A percentile compares a stretch with the other conserved stretches of the same genome.
Evolutionary conservation across 179 eudicot species (phyloP).

Genomic region (Corrigiola litoralis): DNA sequence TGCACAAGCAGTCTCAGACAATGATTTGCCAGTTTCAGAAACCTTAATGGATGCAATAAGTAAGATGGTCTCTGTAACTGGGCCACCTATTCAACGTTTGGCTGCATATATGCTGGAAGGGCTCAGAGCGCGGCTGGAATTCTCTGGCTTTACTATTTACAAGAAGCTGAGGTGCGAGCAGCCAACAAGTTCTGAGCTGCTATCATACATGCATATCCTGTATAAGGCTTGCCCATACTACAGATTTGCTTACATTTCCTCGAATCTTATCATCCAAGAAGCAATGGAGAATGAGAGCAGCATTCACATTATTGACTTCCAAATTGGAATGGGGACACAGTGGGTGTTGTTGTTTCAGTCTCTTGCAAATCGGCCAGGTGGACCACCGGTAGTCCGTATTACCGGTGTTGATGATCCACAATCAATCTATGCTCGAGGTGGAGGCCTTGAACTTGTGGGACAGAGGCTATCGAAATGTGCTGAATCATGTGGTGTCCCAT

Average conservation of each 20-base stretch:
- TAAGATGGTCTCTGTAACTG: slow-evolving; percentile 62
- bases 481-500: slow-evolving; percentile 42
- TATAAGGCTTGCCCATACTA: slow-evolving; percentile 63
- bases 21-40: slow-evolving; percentile 28
- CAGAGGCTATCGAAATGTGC: slow-evolving; percentile 41
- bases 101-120: slow-evolving; percentile 88
- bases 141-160: slow-evolving; percentile 64
- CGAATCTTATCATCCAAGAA: slow-evolving; percentile 51
- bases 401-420: slow-evolving; percentile 72
- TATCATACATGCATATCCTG: slow-evolving; percentile 65
- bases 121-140: slow-evolving; percentile 55
- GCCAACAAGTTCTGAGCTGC: slow-evolving; percentile 63
- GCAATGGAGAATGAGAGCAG: slow-evolving; percentile 48
- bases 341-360: slow-evolving; percentile 54
- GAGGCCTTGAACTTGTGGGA: slow-evolving; percentile 58
- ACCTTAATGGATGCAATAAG: slow-evolving; percentile 47
- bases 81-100: slow-evolving; percentile 63
- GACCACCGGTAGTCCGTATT: slow-evolving; percentile 57
- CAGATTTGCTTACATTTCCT: slow-evolving; percentile 61
- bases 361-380: slow-evolving; percentile 55
- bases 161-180: slow-evolving; percentile 69
- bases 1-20: slow-evolving; percentile 53
- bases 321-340: slow-evolving; percentile 70
- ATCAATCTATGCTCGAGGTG: slow-evolving; percentile 66
- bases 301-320: slow-evolving; percentile 77